phyloP scores from a whole-genome alignment of 257 asterid genomes.

The Solanum sejunctum region DNA sequence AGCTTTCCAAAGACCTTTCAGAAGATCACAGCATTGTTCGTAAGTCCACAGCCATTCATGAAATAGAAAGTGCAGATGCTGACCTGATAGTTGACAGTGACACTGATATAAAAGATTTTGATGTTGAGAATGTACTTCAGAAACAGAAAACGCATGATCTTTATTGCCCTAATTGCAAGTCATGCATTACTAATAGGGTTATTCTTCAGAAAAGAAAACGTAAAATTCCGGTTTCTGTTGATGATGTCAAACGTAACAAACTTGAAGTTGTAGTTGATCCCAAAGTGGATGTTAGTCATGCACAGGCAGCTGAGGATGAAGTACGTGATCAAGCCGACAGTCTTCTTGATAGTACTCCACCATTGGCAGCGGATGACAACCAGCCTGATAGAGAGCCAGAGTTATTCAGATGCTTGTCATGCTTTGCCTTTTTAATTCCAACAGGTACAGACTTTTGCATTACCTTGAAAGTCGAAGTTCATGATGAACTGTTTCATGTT shows the following conservation, averaged over 20 bases:
- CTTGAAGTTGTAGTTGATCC: constrained; percentile 9
- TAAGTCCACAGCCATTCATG: constrained; percentile 14
- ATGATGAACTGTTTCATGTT: neutral
- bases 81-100: constrained; percentile 34
- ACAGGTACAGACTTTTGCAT: constrained; percentile 26
- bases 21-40: constrained; percentile 9
- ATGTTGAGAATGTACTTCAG: constrained; percentile 51
- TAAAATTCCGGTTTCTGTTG: constrained; percentile 19
- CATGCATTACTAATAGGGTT: constrained; percentile 80
- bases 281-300: neutral
- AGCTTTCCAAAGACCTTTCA: constrained; percentile 19
- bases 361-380: constrained; percentile 11
- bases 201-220: constrained; percentile 84
- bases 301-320: constrained; percentile 9
- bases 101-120: constrained; percentile 29
- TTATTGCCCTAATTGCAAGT: constrained; percentile 85
- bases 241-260: constrained; percentile 42
- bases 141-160: constrained; percentile 75
- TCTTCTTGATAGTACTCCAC: constrained; percentile 15
- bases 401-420: constrained; percentile 81
- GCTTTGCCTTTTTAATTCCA: constrained; percentile 85
- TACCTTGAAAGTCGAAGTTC: neutral
- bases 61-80: constrained; percentile 44
- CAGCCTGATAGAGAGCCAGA: constrained; percentile 38
- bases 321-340: constrained; percentile 9